Conservation (phyloP, 2,329 filamentous ascomycete genomes). For the Calcarisporium arbuscula region DNA sequence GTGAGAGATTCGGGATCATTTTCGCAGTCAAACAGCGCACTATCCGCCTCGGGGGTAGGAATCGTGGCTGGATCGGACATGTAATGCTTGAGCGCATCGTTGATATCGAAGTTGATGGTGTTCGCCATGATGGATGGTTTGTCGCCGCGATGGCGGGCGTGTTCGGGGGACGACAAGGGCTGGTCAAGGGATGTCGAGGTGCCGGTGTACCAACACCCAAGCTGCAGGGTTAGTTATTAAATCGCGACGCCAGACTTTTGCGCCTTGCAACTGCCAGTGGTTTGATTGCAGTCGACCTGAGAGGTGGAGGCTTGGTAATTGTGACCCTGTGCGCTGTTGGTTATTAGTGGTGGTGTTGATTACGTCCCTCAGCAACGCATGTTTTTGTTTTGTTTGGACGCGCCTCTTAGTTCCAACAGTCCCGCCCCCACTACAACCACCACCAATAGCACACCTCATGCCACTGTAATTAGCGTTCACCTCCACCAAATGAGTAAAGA, state of each 20-base stretch:
- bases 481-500: no score
- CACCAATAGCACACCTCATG: no score
- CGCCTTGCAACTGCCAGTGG: no score
- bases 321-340: no score
- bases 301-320: no score
- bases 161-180: not conserved
- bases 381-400: conserved; percentile 18
- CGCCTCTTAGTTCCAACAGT: conserved; percentile 4
- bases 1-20: conserved; percentile 81
- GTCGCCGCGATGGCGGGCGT: conserved; percentile 12
- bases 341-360: conserved; percentile 7
- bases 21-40: conserved; percentile 83
- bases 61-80: conserved; percentile 86
- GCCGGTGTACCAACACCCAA: conserved; percentile 1
- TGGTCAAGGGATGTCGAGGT: conserved; percentile 7
- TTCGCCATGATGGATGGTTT: conserved; percentile 51
- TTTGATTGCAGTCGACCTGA: no score
- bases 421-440: no score
- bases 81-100: conserved; percentile 93
- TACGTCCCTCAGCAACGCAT: conserved; percentile 18
- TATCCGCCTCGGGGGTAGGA: conserved; percentile 77
- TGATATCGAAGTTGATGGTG: conserved; percentile 89
- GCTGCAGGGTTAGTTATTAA: not conserved
- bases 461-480: no score
- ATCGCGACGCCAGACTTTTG: no score